Base-by-base conservation (phyloP, 2,329 filamentous ascomycete genomes). In the Apiospora arundinis region DNA sequence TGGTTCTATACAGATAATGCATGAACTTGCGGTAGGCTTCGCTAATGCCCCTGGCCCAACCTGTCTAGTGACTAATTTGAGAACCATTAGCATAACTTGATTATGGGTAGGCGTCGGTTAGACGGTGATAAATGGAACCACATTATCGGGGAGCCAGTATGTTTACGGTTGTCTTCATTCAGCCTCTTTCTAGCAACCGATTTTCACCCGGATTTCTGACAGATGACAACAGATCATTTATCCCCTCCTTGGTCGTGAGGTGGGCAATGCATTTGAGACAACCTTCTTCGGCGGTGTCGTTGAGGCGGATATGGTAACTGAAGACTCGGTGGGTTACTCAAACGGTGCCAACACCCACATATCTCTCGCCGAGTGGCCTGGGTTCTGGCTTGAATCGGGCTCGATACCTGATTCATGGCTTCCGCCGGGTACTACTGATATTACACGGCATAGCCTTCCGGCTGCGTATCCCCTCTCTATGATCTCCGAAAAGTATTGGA, bases 11-110 rank as follows among this genome's bases (percentile, higher is more conserved):
- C 48, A 72, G 71, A 68, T 72, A 21, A 48, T 70, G n/a, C 71
- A 72, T 49, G 71, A 72, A 63, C 32, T 70, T 4, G 40, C 60
- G 60, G 71, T 72, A 68, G 60, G 70, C 16, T 21, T 44, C 37
- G 44, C 23, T 40, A 49, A 52, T 21, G 18, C n/a, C 32, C 18
- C 37, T 67, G 67, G 28, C 12, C 65, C 45, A 14, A 28, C 46
- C 40, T 37, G 28, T 25, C n/a, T 25, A n/a, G 28, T 2, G 37
- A 46, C 44, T 69, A n/a, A 40, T 52, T 21, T 14, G 49, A 37
- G 16, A 25, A n/a, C 4, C 21, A 9, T 2, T 9, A 63, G 56
- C 56, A 63, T 32, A 12, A 5, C 40, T 40, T 63, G 21, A 8
- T 63, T 3, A n/a, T 9, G n/a, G 56, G 56, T 40, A 63, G 56